Evolutionary conservation across 176 grass and related monocot species (phyloP).

Genomic region (Carex scoparia): DNA sequence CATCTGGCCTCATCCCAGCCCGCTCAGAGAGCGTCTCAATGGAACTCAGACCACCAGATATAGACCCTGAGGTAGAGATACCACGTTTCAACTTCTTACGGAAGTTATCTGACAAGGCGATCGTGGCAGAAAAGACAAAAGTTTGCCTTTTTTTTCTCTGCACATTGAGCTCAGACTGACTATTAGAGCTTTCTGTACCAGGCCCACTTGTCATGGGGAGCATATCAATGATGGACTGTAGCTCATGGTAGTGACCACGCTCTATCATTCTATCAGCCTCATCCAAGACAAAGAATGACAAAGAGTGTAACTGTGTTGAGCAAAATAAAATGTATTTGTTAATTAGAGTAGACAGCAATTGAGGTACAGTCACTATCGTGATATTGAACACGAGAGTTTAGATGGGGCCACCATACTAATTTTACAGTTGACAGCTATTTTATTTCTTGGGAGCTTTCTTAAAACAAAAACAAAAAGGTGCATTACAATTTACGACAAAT

Average conservation of each 20-base stretch:
- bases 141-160: conserved; percentile 92
- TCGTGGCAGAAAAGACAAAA: conserved; percentile 91
- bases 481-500: not conserved
- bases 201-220: conserved; percentile 43
- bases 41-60: conserved; percentile 46
- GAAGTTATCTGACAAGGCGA: conserved; percentile 83
- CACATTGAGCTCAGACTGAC: conserved; percentile 52
- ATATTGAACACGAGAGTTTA: not conserved
- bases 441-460: not conserved
- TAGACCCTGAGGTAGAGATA: conserved; percentile 39
- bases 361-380: not conserved
- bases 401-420: not conserved
- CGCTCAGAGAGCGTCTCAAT: conserved; percentile 72
- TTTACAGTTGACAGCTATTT: not conserved
- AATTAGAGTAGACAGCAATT: not conserved
- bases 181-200: conserved; percentile 36
- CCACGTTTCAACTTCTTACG: conserved; percentile 84
- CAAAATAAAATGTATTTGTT: not conserved
- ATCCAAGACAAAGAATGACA: conserved; percentile 92
- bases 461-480: not conserved
- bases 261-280: conserved; percentile 98
- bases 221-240: conserved; percentile 92
- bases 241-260: conserved; percentile 71
- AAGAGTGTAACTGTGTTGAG: conserved; percentile 60
- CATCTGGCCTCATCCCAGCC: conserved; percentile 85